Base-by-base conservation (phyloP, 2,329 filamentous ascomycete species). In the Aspergillus fijiensis region DNA sequence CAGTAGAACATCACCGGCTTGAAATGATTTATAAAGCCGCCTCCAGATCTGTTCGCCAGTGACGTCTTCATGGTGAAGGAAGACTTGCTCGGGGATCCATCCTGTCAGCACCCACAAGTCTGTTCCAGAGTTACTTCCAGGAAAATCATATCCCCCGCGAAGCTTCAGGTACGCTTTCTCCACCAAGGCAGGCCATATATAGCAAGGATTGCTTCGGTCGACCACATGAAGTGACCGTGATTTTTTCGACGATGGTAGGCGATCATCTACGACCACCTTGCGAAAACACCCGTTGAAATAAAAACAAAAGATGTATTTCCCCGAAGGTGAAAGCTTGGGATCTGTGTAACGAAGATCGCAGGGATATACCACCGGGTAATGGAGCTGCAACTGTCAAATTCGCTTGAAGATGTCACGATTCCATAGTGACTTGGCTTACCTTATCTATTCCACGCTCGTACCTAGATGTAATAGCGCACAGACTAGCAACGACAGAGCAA, bases 81-180 rank as follows among this genome's bases (percentile, higher is more conserved):
- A 96, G 1, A 98, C 80, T 74, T 99, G 95, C 76, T 99, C 93
- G 0, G 95, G 95, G 53, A 99, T 92, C 95, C 95, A 99, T 31
- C 95, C 94, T 0, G 90, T 96, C 57, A 99, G 77, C 1, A 96
- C 89, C 86, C 91, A 96, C 4, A 99, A 79, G 75, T 99, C 95
- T 2, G 94, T 98, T 11, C 92, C 93, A 0, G 94, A 98, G 74
- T 98, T 98, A 70, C 95, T 98, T 7, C 95, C 95, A 0, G 95
- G 94, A 66, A 99, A 99, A 71, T 99, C 93, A 73, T 99, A 99
- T 35, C 95, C 95, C 29, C 95, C 95, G 58, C 94, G 86, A 11
- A 98, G 87, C 79, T 98, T 99, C 1, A 99, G 81, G 68, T 99
- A 99, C 0, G 95, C 95, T 72, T 99, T 99, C 73, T 99, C 95